These are phyloP conservation scores for Rhizopogon rudus DNA, from an alignment of 768 basidiomycete species.

Conservation along the genomic window DNA sequence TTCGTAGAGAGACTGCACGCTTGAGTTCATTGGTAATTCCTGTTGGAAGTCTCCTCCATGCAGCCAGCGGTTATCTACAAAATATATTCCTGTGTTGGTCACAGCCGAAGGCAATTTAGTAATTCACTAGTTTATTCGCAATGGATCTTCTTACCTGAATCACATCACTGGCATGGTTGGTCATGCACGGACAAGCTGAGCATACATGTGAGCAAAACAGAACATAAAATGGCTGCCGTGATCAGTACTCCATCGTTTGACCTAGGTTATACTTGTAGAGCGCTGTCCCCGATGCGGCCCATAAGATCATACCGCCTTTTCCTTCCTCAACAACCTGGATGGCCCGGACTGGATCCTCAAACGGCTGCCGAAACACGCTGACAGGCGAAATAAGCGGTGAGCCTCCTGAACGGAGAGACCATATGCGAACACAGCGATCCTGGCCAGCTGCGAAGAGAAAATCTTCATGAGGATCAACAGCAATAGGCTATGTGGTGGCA, in stretches of 20 bases:
- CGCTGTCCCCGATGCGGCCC: constrained; percentile 43
- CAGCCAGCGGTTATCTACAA: neutral
- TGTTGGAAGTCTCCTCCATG: neutral
- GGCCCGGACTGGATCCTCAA: constrained; percentile 37
- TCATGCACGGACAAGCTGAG: neutral
- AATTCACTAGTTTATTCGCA: neutral
- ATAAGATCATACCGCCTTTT: constrained; percentile 38
- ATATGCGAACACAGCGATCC: constrained; percentile 58
- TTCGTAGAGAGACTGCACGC: neutral
- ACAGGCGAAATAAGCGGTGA: constrained; percentile 14
- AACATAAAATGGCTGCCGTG: neutral
- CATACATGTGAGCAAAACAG: neutral
- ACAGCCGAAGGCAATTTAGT: neutral
- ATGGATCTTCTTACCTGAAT: neutral
- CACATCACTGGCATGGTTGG: neutral
- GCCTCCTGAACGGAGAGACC: constrained; percentile 59
- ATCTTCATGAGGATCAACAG: constrained; percentile 49
- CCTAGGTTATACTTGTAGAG: constrained; percentile 49
- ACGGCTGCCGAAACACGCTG: constrained; percentile 21
- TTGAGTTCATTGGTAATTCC: neutral
- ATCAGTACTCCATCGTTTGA: constrained; percentile 19
- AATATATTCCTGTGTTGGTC: neutral
- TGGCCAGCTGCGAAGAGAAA: constrained; percentile 68
- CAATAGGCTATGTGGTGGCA: constrained; percentile 47
- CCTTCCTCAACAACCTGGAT: constrained; percentile 45